A percentile compares a stretch with the other conserved stretches of the same genome.
These are phyloP conservation scores for Cylindrodendrum hubeiense DNA, from an alignment of 2,329 filamentous ascomycete genomes.

Conservation along the genomic window DNA sequence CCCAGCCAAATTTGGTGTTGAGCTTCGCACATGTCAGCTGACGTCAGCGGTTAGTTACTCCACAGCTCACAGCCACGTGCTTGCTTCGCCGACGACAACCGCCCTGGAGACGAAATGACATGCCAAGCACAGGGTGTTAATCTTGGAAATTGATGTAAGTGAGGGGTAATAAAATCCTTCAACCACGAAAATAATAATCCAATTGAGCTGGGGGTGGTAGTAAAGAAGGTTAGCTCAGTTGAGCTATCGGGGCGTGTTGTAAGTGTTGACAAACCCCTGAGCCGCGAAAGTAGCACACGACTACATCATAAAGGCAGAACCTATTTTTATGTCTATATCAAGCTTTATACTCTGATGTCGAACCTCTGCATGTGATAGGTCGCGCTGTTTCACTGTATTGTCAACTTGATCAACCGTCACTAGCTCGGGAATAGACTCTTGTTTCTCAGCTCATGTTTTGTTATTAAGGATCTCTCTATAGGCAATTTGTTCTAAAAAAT, in stretches of 20 bases:
- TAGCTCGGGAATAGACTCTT: not conserved
- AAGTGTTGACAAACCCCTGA: no score
- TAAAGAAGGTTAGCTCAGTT: no score
- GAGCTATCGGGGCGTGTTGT: no score
- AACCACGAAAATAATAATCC: not conserved
- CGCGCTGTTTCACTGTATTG: no score
- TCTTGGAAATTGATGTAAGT: not conserved
- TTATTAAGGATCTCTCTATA: conserved; percentile 18
- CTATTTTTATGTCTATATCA: no score
- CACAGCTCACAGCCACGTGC: conserved; percentile 1
- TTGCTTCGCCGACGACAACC: not conserved
- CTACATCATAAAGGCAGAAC: no score
- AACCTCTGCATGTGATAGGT: no score
- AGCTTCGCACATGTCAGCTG: conserved; percentile 25
- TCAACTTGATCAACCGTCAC: no score
- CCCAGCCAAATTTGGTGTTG: conserved; percentile 15
- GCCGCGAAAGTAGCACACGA: no score
- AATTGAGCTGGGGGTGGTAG: not conserved
- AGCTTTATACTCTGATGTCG: no score
- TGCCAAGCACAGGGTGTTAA: not conserved
- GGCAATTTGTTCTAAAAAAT: conserved; percentile 7
- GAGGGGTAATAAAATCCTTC: not conserved
- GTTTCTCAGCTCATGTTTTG: conserved; percentile 17
- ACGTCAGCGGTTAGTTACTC: conserved; percentile 25
- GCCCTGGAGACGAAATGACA: not conserved